Conservation (phyloP, 2,329 filamentous ascomycete species). For the Penicillium sp. region DNA sequence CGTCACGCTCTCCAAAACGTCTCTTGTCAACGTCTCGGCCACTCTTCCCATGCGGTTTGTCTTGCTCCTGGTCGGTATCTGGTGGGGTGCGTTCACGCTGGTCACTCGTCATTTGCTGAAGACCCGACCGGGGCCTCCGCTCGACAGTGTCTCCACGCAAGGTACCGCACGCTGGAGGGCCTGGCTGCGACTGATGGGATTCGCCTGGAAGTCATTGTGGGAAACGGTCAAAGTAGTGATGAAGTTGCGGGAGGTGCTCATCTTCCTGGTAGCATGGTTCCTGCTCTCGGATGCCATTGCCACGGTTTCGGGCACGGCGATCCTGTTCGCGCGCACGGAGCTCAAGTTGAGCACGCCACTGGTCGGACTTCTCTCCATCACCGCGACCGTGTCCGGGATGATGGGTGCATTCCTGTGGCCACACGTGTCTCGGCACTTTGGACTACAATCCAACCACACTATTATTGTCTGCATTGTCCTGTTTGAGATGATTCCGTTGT, state of each 20-base stretch:
- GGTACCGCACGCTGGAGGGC: slow-evolving; percentile 38
- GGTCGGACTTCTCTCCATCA: slow-evolving; percentile 83
- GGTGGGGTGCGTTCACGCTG: slow-evolving; percentile 87
- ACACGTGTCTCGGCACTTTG: slow-evolving; percentile 66
- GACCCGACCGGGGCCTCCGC: slow-evolving; percentile 77
- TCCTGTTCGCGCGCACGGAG: slow-evolving; percentile 88
- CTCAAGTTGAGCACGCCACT: slow-evolving; percentile 80
- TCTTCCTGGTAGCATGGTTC: slow-evolving; percentile 89
- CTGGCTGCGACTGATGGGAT: slow-evolving; percentile 69
- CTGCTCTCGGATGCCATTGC: slow-evolving; percentile 86
- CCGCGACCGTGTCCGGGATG: slow-evolving; percentile 78
- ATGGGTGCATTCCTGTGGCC: slow-evolving; percentile 84
- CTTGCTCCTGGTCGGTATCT: slow-evolving; percentile 76
- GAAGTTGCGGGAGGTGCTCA: slow-evolving; percentile 69
- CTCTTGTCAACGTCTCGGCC: slow-evolving; percentile 60
- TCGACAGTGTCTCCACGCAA: slow-evolving; percentile 22
- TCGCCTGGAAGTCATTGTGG: slow-evolving; percentile 80
- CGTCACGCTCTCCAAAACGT: slow-evolving; percentile 48
- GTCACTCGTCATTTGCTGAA: slow-evolving; percentile 80
- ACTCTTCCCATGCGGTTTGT: slow-evolving; percentile 80
- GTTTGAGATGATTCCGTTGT: slow-evolving; percentile 88
- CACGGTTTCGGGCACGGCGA: slow-evolving; percentile 85
- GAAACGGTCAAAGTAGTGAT: slow-evolving; percentile 73
- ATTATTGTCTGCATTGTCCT: slow-evolving; percentile 83
- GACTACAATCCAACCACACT: slow-evolving; percentile 74